Base-by-base conservation (phyloP, 2,329 filamentous ascomycete species). In the Microdochium nivale region DNA sequence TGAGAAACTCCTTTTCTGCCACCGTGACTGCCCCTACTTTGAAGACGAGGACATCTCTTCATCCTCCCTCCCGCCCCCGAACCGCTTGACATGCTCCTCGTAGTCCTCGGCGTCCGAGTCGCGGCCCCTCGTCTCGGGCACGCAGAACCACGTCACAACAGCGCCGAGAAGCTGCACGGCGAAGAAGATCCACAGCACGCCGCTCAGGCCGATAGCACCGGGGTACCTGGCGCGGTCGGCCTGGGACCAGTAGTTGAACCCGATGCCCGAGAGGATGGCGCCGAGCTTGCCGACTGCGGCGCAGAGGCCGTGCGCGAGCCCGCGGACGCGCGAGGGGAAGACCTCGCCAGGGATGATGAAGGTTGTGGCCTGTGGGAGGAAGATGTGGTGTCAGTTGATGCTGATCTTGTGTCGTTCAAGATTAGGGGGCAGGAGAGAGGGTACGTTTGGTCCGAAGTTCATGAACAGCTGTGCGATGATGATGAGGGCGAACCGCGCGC, bases 111-210 rank as follows among this genome's bases (percentile, higher is more conserved):
- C 83, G 1, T 80, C 83, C 55, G 84, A 86, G 3, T 79, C 78
- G 33, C 81, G 72, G 10, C 80, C 83, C 25, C 64, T 67, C 0
- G 83, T 81, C 60, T 87, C 83, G 0, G 83, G 83, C 0, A 87
- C 67, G 3, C 81, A 74, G 69, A 86, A 87, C 60, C 78, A 87
- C 0, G 78, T 78, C 63, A 84, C 86, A 2, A 85, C 67, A 54
- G 83, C 75, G 62, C 80, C 83, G 47, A 76, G 65, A 61, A 82
- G 78, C 37, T 50, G 19, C 19, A 43, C 3, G 3, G 49, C 49
- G 40, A 50, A 50, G 37, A 50, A 50, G 33, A 50, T 50, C 49
- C 49, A 50, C 49, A 50, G n/a, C 8, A 50, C 49, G 25, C 49
- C 49, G 33, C 49, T 50, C 10, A 50, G 35, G 14, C 49, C 49